Base-by-base conservation (phyloP, 2,329 filamentous ascomycete species). In the Fusarium austroafricanum region DNA sequence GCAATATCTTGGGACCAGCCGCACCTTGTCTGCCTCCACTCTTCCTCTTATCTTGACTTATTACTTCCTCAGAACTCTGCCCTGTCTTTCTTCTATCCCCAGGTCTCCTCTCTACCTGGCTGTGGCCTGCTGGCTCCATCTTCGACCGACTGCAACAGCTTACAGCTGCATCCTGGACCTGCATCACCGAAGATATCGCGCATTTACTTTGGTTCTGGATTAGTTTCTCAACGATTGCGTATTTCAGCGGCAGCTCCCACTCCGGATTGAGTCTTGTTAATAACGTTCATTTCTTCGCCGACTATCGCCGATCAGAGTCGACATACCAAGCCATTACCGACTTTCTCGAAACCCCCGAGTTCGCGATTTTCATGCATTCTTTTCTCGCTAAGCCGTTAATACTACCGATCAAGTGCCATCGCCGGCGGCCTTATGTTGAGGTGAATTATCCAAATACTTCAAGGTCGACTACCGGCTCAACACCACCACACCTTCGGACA, bases 1-100 rank as follows among this genome's bases (percentile, higher is more conserved):
- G 70, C 71, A 71, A 74, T 73, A 73, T 73, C 71, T 73, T 73
- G 71, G 61, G 70, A 73, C 67, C 69, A 70, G 60, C 68, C 55
- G 71, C 72, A 71, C 71, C 68, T 71, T 64, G 67, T 66, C 62
- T 45, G 38, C 66, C 59, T 73, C 69, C 72, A 72, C 71, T 70
- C 52, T 62, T 65, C 56, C 47, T 61, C 65, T 67, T 70, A 61
- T 70, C 67, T 71, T 46, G 35, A 64, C 67, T 59, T 67, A 38
- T 46, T 62, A 38, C 57, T 54, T 52, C 53, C 66, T 70, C 49
- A 29, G 35, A 54, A 68, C 39, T 60, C 51, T 65, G 47, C 59
- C 59, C 43, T 58, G 47, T 51, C 55, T 53, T 61, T 40, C 61
- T 65, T 67, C 65, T 67, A 53, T 38, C 54, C 65, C 40, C 42